Evolutionary conservation across 2,329 filamentous ascomycete species (phyloP).

Genomic region (Stemphylium lycopersici): DNA sequence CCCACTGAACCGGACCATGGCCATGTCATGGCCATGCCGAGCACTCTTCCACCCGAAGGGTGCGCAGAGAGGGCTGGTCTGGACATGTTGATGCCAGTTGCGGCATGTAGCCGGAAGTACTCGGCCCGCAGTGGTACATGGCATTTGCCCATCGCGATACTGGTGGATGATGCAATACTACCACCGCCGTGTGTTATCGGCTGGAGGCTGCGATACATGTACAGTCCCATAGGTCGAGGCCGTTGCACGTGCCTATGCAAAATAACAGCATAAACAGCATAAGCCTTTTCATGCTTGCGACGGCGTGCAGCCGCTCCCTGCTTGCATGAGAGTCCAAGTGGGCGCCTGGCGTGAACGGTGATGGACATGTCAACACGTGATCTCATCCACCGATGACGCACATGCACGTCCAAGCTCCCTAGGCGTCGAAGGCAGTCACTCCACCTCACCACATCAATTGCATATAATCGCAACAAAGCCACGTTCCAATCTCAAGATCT

Average conservation of each 20-base stretch:
- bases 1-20: not conserved
- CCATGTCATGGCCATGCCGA: not conserved
- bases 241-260: too few relatives aligned
- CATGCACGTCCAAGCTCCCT: constrained; percentile 24
- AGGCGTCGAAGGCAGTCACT: constrained; percentile 25
- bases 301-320: not conserved
- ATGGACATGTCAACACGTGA: constrained; percentile 14
- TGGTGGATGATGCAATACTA: not conserved
- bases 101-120: not conserved
- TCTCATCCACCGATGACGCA: constrained; percentile 29
- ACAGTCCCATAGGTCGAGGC: not conserved
- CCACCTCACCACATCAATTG: constrained; percentile 30
- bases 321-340: not conserved
- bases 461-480: constrained; percentile 22
- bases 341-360: not conserved
- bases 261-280: too few relatives aligned
- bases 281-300: not conserved
- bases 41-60: too few relatives aligned
- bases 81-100: not conserved
- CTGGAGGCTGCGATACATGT: not conserved
- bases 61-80: too few relatives aligned
- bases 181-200: not conserved
- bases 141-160: not conserved
- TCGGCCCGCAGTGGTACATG: not conserved
- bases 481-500: constrained; percentile 12